Percentiles rank a stretch among this genome's conserved stretches.
These are phyloP conservation scores for Prunus davidiana DNA, from an alignment of 306 rosid species.

Conservation along the genomic window DNA sequence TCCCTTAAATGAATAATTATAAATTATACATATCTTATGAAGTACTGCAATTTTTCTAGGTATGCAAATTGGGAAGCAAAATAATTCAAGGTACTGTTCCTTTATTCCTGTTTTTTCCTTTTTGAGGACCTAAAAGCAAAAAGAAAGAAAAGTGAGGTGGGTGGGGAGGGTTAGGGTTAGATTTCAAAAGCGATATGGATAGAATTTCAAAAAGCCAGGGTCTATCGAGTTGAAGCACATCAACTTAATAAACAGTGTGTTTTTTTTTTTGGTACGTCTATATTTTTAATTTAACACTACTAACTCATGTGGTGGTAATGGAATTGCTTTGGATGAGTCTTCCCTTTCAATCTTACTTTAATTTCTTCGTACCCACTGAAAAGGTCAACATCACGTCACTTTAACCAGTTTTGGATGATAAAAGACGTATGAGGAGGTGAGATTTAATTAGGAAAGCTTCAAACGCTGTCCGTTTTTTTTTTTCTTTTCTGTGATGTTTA, in stretches of 20 bases:
- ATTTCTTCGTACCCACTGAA: neutral
- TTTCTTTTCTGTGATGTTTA: neutral
- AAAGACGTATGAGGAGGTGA: neutral
- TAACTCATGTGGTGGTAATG: neutral
- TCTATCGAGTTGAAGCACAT: neutral
- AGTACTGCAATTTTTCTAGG: no score
- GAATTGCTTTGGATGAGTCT: neutral
- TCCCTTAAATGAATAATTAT: accelerated
- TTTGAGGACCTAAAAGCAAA: neutral
- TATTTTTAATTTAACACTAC: neutral
- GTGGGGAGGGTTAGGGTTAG: neutral
- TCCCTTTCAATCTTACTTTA: neutral
- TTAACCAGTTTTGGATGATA: neutral
- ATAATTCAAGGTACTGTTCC: neutral
- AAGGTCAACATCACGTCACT: neutral
- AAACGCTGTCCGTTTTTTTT: neutral
- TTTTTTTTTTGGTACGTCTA: no score
- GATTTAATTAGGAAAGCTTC: neutral
- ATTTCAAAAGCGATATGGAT: neutral
- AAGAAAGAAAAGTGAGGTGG: neutral
- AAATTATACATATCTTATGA: no score
- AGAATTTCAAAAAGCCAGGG: neutral
- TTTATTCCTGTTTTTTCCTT: neutral
- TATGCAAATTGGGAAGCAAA: no score
- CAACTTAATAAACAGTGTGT: neutral